Evolutionary conservation across 2,329 filamentous ascomycete genomes (phyloP).

Genomic region (Fusarium sp.): DNA sequence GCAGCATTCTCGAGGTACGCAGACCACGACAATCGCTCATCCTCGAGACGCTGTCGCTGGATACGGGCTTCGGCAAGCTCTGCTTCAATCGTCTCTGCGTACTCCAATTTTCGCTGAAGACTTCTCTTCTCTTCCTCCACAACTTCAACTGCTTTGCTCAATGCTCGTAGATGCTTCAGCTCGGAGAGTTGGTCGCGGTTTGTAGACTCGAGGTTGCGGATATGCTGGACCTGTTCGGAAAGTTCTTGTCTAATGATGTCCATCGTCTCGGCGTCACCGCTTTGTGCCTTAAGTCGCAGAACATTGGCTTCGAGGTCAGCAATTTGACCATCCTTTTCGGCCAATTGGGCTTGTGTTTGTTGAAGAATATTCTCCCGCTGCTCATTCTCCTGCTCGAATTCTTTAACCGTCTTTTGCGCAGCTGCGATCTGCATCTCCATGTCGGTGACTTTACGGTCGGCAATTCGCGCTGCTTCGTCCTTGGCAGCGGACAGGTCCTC

Average conservation of each 20-base stretch:
- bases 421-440: conserved; percentile 64
- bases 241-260: conserved; percentile 87
- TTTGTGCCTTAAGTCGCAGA: conserved; percentile 84
- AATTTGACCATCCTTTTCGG: conserved; percentile 75
- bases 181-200: conserved; percentile 85
- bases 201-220: conserved; percentile 81
- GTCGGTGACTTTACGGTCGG: conserved; percentile 65
- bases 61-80: conserved; percentile 84
- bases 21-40: conserved; percentile 88
- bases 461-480: conserved; percentile 75
- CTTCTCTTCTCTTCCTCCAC: conserved; percentile 95
- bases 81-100: conserved; percentile 77
- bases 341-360: conserved; percentile 72
- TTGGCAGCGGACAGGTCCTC: conserved; percentile 74
- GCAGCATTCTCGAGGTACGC: conserved; percentile 80
- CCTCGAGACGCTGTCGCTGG: conserved; percentile 87
- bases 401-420: conserved; percentile 62
- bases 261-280: conserved; percentile 87
- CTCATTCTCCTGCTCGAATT: conserved; percentile 68
- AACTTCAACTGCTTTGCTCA: conserved; percentile 88
- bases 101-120: conserved; percentile 79
- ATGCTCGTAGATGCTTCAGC: conserved; percentile 81
- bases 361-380: conserved; percentile 67
- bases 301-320: conserved; percentile 85
- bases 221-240: conserved; percentile 91